Conservation (phyloP, 768 basidiomycete species). For the Podaxis sp. region DNA sequence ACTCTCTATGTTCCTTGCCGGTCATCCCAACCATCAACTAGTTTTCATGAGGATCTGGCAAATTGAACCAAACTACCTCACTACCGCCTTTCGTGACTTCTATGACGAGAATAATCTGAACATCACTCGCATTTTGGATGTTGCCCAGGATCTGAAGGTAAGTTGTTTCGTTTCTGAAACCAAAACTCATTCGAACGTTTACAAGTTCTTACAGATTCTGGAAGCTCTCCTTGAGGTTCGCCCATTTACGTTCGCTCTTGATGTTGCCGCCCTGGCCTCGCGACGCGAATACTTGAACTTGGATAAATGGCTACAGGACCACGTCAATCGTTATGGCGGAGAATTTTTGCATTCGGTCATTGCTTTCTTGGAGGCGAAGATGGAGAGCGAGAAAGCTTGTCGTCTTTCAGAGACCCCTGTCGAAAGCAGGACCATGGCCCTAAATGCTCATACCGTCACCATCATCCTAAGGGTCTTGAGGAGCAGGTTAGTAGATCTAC, state of each 20-base stretch:
- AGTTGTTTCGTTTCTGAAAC: constrained; percentile 18
- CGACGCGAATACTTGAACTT: constrained; percentile 92
- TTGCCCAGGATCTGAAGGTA: constrained; percentile 93
- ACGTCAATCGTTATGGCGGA: constrained; percentile 75
- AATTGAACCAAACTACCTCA: constrained; percentile 81
- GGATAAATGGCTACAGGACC: constrained; percentile 94
- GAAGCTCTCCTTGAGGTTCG: constrained; percentile 89
- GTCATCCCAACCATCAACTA: constrained; percentile 92
- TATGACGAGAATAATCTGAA: constrained; percentile 92
- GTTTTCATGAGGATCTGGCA: constrained; percentile 98
- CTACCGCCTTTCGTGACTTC: constrained; percentile 86
- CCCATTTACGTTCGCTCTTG: constrained; percentile 87
- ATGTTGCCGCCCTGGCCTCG: constrained; percentile 91
- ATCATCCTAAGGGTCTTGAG: constrained; percentile 90
- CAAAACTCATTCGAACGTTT: constrained; percentile 3
- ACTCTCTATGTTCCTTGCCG: constrained; percentile 85
- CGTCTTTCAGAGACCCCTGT: constrained; percentile 74
- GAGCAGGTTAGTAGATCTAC: constrained; percentile 56
- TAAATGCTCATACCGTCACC: constrained; percentile 86
- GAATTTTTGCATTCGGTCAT: constrained; percentile 89
- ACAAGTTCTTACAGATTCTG: constrained; percentile 58
- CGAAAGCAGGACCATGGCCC: constrained; percentile 79
- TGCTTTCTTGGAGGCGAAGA: constrained; percentile 88
- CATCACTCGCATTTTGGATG: constrained; percentile 91
- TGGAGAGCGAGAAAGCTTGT: constrained; percentile 81